phyloP scores from a whole-genome alignment of 805 yeast species.

The Metschnikowia matae region DNA sequence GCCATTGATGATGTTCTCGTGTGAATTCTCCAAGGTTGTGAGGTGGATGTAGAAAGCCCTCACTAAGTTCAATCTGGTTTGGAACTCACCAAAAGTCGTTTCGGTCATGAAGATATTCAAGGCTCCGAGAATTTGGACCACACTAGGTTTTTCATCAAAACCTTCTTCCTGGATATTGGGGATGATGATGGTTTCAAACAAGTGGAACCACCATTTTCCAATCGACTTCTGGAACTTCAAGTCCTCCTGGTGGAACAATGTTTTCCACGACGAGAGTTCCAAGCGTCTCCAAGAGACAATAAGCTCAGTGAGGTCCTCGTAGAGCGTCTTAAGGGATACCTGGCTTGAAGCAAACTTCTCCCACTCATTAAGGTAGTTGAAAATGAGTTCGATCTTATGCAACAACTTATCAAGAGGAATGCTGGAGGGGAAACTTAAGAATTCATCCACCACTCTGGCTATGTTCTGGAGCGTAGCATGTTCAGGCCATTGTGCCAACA shows the following conservation, averaged over 20 bases:
- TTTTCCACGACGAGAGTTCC: constrained; percentile 83
- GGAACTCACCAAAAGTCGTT: constrained; percentile 72
- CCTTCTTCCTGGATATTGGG: constrained; percentile 33
- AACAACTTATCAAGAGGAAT: constrained; percentile 76
- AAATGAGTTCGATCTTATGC: constrained; percentile 81
- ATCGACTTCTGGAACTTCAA: constrained; percentile 40
- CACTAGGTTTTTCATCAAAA: constrained; percentile 14
- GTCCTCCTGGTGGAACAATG: constrained; percentile 66
- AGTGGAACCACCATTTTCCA: constrained; percentile 89
- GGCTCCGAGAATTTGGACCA: constrained; percentile 43
- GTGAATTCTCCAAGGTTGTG: constrained; percentile 19
- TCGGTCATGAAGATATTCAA: constrained; percentile 73
- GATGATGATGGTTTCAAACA: constrained; percentile 74
- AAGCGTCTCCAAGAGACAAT: constrained; percentile 89
- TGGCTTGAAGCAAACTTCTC: constrained; percentile 83
- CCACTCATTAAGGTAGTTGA: constrained; percentile 85
- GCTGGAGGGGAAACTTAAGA: constrained; percentile 53
- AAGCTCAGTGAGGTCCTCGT: constrained; percentile 56
- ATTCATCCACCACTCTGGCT: constrained; percentile 59
- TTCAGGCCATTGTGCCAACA: constrained; percentile 83
- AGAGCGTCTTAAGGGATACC: constrained; percentile 55
- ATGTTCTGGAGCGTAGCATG: constrained; percentile 82
- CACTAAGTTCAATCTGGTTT: constrained; percentile 54
- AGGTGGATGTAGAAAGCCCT: constrained; percentile 59
- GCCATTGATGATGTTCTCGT: constrained; percentile 29